These are phyloP conservation scores for Clarireedia hainanense DNA, from an alignment of 2,329 filamentous ascomycete species.

Conservation along the genomic window DNA sequence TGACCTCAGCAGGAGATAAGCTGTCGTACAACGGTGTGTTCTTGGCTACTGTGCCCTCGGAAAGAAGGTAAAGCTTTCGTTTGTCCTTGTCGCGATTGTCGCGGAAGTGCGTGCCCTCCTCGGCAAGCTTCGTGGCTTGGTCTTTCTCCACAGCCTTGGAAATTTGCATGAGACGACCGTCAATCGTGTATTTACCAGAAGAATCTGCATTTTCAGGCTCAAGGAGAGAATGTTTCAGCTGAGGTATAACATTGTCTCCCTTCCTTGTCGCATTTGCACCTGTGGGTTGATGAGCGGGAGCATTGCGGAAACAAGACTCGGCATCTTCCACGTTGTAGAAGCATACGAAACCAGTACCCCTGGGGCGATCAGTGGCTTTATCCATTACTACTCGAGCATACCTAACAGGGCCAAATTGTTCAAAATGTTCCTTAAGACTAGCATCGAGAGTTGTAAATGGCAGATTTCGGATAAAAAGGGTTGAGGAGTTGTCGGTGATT, in stretches of 20 bases:
- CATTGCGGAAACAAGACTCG: conserved; percentile 64
- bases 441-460: conserved; percentile 85
- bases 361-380: conserved; percentile 73
- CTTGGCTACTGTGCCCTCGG: conserved; percentile 75
- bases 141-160: conserved; percentile 77
- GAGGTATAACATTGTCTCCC: conserved; percentile 28
- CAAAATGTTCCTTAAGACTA: conserved; percentile 75
- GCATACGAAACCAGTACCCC: conserved; percentile 91
- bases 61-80: conserved; percentile 77
- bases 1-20: conserved; percentile 71
- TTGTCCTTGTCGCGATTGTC: conserved; percentile 76
- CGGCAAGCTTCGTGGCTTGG: conserved; percentile 68
- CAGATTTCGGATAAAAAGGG: conserved; percentile 87
- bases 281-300: conserved; percentile 51
- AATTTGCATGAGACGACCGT: conserved; percentile 79
- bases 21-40: conserved; percentile 70
- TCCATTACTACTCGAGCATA: conserved; percentile 93
- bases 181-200: conserved; percentile 79
- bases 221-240: conserved; percentile 70
- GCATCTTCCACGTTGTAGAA: conserved; percentile 75
- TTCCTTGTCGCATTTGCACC: conserved; percentile 29
- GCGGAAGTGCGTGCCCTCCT: conserved; percentile 54
- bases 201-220: conserved; percentile 79
- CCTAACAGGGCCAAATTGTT: conserved; percentile 76
- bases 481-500: conserved; percentile 60